These are phyloP conservation scores for Colletotrichum sojae DNA, from an alignment of 2,329 filamentous ascomycete species.

Conservation along the genomic window DNA sequence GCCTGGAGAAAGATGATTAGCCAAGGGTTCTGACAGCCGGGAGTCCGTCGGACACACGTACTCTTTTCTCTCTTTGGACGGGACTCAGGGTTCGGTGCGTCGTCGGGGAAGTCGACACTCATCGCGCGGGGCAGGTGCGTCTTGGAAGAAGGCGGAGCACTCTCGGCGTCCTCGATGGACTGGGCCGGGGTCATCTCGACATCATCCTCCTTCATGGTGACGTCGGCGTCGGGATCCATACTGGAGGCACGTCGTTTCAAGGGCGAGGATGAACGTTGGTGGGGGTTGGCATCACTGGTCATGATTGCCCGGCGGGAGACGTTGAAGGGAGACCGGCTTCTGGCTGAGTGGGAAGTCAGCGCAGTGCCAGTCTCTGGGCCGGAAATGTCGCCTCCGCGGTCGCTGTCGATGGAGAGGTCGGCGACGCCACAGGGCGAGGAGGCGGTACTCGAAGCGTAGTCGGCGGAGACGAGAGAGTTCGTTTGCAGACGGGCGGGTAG, in stretches of 20 bases:
- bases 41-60: conserved; percentile 12
- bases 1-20: conserved; percentile 41
- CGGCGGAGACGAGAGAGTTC: conserved; percentile 58
- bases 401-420: conserved; percentile 70
- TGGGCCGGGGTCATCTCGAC: conserved; percentile 35
- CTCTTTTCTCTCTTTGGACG: conserved; percentile 23
- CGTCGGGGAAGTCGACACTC: conserved; percentile 57
- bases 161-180: conserved; percentile 27
- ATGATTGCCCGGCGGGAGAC: conserved; percentile 69
- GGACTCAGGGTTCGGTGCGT: conserved; percentile 32
- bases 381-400: conserved; percentile 62
- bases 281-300: conserved; percentile 70
- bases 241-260: conserved; percentile 75
- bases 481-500: conserved; percentile 67
- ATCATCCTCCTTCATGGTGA: conserved; percentile 49
- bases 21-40: neutral
- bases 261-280: conserved; percentile 75
- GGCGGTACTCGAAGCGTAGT: conserved; percentile 68
- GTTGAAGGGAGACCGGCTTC: conserved; percentile 68
- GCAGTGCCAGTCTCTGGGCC: conserved; percentile 58
- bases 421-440: conserved; percentile 73
- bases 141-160: conserved; percentile 23
- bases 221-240: conserved; percentile 67
- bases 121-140: conserved; percentile 53
- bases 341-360: conserved; percentile 51